These are phyloP conservation scores for Xylariaceae sp. DNA, from an alignment of 2,329 filamentous ascomycete species.

Conservation along the genomic window DNA sequence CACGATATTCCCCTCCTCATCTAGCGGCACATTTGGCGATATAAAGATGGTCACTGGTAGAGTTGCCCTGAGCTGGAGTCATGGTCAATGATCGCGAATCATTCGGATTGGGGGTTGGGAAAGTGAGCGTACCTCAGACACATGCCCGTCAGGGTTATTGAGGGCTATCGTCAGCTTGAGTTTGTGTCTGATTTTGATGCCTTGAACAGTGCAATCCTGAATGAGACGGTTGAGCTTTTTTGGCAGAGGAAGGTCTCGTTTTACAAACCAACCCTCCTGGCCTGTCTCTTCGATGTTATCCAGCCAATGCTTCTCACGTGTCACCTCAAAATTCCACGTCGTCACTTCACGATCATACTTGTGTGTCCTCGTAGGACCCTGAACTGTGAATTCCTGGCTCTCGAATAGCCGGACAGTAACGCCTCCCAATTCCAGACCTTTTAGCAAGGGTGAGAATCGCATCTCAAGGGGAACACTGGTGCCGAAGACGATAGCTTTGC, in stretches of 20 bases:
- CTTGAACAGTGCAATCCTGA: constrained; percentile 84
- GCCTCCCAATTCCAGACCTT: constrained; percentile 81
- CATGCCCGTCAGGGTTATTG: constrained; percentile 90
- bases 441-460: constrained; percentile 81
- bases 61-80: constrained; percentile 71
- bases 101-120: not conserved
- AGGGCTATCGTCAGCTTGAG: constrained; percentile 87
- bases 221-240: constrained; percentile 79
- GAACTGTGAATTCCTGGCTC: constrained; percentile 63
- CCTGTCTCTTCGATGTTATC: constrained; percentile 67
- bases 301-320: constrained; percentile 62
- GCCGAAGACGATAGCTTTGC: constrained; percentile 91
- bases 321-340: constrained; percentile 55
- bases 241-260: constrained; percentile 67
- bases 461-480: constrained; percentile 83
- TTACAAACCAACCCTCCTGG: constrained; percentile 63
- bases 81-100: constrained; percentile 16
- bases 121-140: constrained; percentile 69
- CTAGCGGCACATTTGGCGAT: constrained; percentile 85
- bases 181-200: constrained; percentile 91
- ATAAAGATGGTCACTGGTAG: constrained; percentile 93
- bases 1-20: constrained; percentile 80
- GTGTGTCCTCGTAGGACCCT: constrained; percentile 52
- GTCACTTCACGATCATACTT: constrained; percentile 64
- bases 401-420: constrained; percentile 81